Evolutionary conservation across 192 early-diverging fungal genomes (phyloP).

Genomic region (Entophlyctis luteolus): DNA sequence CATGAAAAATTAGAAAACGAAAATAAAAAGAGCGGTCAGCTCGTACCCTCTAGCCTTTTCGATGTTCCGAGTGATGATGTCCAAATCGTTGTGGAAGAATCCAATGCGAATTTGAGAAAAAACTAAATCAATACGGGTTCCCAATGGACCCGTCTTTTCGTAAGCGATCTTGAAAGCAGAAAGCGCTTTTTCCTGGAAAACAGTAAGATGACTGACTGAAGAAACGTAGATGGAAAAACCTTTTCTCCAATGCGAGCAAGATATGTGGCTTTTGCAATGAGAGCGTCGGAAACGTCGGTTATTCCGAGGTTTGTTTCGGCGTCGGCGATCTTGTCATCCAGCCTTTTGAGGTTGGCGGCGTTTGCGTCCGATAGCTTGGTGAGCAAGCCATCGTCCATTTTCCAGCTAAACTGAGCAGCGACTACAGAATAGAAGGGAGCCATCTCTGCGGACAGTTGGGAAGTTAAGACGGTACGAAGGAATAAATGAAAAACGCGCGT

Average conservation of each 20-base stretch:
- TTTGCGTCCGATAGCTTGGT: conserved; percentile 63
- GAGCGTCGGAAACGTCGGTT: conserved; percentile 77
- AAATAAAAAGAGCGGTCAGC: background rate
- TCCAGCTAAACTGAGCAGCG: conserved; percentile 58
- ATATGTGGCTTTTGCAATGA: conserved; percentile 86
- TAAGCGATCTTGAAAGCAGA: conserved; percentile 75
- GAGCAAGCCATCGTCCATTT: conserved; percentile 53
- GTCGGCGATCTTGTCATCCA: conserved; percentile 82
- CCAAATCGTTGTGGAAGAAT: conserved; percentile 86
- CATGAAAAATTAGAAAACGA: background rate
- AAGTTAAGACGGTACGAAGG: conserved; percentile 18
- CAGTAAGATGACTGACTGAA: background rate
- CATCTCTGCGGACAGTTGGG: conserved; percentile 67
- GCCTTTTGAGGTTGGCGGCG: conserved; percentile 66
- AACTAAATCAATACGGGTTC: conserved; percentile 88
- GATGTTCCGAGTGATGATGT: conserved; percentile 72
- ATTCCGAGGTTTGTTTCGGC: conserved; percentile 93
- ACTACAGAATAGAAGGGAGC: conserved; percentile 72
- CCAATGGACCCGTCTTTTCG: conserved; percentile 85
- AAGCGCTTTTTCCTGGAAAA: conserved; percentile 75
- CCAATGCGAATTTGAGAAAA: conserved; percentile 91
- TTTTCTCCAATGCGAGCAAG: conserved; percentile 92
- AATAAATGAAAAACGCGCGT: conserved; percentile 30
- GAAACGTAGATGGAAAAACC: conserved; percentile 42
- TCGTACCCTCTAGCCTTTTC: conserved; percentile 69